Conservation (phyloP, 225 moss, liverwort and hornwort genomes). For the Bryoerythrophyllum caledonicum region DNA sequence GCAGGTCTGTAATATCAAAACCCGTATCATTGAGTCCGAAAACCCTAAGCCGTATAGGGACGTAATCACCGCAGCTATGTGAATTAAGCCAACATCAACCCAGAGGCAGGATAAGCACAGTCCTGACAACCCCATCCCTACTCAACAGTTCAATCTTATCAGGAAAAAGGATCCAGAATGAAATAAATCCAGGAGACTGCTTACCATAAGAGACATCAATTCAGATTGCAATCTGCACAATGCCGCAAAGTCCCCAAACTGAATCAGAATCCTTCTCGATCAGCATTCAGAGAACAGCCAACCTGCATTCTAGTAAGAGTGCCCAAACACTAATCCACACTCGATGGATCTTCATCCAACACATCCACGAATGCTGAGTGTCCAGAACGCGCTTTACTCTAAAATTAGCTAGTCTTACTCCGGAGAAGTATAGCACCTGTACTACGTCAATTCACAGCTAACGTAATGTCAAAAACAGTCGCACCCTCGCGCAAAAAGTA, state of each 20-base stretch:
- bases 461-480: background rate
- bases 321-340: background rate
- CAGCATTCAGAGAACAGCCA: background rate
- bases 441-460: background rate
- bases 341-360: background rate
- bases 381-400: background rate
- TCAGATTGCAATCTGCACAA: constrained; percentile 92
- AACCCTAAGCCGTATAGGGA: background rate
- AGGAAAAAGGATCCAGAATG: background rate
- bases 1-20: constrained; percentile 55
- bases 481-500: no score
- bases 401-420: background rate
- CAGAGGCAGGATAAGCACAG: background rate
- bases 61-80: background rate
- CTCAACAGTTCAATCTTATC: rapidly evolving
- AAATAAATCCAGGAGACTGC: background rate
- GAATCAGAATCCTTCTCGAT: background rate
- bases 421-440: background rate
- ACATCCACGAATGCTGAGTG: background rate
- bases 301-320: background rate
- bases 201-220: constrained; percentile 99
- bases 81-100: no score
- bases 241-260: background rate
- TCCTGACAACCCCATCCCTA: no score
- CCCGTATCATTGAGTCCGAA: background rate